Percentiles rank a stretch among this genome's conserved stretches.
Evolutionary conservation across 768 basidiomycete species (phyloP).

Genomic region (Fomitopsis serialis): DNA sequence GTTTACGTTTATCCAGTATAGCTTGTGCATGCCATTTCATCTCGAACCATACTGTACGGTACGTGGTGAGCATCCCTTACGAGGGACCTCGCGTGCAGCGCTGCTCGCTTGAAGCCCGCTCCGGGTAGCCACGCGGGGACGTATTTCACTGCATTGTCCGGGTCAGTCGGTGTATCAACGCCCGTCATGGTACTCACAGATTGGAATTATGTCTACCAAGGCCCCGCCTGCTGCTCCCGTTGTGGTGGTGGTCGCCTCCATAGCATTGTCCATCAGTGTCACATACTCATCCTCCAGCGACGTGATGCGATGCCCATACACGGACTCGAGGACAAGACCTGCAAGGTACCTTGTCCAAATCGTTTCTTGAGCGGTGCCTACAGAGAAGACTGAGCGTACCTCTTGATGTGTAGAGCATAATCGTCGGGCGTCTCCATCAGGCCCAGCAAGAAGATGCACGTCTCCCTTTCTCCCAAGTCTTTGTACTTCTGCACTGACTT

Average conservation of each 20-base stretch:
- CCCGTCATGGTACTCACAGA: background rate
- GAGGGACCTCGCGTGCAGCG: background rate
- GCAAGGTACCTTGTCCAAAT: constrained; percentile 19
- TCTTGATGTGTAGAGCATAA: constrained; percentile 20
- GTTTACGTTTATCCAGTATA: background rate
- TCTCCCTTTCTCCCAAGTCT: constrained; percentile 20
- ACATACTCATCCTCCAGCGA: constrained; percentile 27
- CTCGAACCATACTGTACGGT: background rate
- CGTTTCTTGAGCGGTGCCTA: background rate
- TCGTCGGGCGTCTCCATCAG: constrained; percentile 22
- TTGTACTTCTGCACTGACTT: constrained; percentile 9
- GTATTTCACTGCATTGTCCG: constrained; percentile 7
- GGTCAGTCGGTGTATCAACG: too few species aligned
- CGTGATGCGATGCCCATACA: constrained; percentile 27
- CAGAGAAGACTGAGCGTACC: constrained; percentile 3
- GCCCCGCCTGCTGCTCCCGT: constrained; percentile 24
- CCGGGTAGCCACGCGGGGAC: constrained; percentile 19
- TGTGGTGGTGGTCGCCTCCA: constrained; percentile 15
- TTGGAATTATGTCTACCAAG: background rate
- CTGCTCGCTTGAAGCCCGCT: constrained; percentile 14
- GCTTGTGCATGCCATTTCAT: background rate
- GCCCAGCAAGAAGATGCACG: constrained; percentile 19
- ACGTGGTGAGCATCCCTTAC: background rate
- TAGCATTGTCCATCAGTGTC: constrained; percentile 21
- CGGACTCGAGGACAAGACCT: constrained; percentile 24